A percentile compares a stretch with the other conserved stretches of the same genome.
These are phyloP conservation scores for Eucalyptus erythrocorys DNA, from an alignment of 345 rosid species.

Conservation along the genomic window DNA sequence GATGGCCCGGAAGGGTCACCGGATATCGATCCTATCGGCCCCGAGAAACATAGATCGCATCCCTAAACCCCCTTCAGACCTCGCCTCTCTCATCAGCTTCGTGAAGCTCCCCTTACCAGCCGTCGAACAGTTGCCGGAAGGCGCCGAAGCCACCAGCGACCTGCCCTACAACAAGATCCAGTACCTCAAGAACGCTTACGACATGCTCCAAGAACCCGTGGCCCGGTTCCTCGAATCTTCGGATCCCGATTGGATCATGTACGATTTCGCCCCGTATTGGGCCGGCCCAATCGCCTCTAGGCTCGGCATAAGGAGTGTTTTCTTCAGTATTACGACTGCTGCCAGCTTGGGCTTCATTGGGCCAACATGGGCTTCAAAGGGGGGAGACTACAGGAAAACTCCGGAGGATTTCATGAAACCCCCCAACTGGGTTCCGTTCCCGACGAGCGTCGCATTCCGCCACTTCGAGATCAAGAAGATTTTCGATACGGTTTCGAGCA, in stretches of 20 bases:
- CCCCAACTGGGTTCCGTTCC: constrained; percentile 32
- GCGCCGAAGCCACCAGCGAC: constrained; percentile 18
- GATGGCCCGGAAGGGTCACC: constrained; percentile 7
- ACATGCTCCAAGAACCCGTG: constrained; percentile 6
- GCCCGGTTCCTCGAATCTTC: background rate
- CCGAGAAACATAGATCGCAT: constrained; percentile 12
- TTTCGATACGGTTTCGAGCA: background rate
- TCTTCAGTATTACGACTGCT: constrained; percentile 3
- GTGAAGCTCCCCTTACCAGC: constrained; percentile 8
- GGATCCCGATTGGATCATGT: constrained; percentile 11
- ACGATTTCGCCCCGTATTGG: constrained; percentile 19
- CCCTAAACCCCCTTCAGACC: background rate
- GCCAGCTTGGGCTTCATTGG: background rate
- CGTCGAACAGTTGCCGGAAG: constrained; percentile 1
- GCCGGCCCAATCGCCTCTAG: background rate
- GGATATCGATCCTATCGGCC: background rate
- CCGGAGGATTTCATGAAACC: constrained; percentile 9
- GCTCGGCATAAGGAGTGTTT: background rate
- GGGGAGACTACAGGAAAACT: background rate
- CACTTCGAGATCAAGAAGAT: constrained; percentile 6
- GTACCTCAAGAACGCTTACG: constrained; percentile 15
- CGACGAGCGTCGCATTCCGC: constrained; percentile 6
- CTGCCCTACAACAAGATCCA: constrained; percentile 3
- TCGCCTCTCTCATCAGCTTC: background rate
- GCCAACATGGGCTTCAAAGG: background rate